phyloP scores from a whole-genome alignment of 2,329 filamentous ascomycete genomes.

The Penicillium sp. region DNA sequence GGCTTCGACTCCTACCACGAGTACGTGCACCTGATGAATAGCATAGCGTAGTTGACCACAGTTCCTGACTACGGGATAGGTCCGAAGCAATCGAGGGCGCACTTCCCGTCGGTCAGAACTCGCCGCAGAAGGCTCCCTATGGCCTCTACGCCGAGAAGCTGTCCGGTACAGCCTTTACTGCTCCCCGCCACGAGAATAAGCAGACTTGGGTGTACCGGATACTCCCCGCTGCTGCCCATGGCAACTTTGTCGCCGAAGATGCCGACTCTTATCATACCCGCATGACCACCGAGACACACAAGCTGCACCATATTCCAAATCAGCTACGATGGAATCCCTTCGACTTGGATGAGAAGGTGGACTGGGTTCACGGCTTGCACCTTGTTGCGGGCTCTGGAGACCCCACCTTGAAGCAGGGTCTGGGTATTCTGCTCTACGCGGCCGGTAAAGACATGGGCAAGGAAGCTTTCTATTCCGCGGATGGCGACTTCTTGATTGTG shows the following conservation, averaged over 20 bases:
- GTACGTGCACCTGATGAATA: constrained; percentile 51
- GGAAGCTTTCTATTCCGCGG: constrained; percentile 80
- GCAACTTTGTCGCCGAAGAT: constrained; percentile 50
- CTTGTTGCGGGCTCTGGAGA: constrained; percentile 79
- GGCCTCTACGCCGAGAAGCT: constrained; percentile 83
- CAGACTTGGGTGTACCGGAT: constrained; percentile 75
- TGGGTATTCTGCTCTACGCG: constrained; percentile 80
- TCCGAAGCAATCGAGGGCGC: constrained; percentile 75
- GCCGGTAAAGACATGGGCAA: constrained; percentile 77
- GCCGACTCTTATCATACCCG: constrained; percentile 49
- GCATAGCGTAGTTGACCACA: not conserved
- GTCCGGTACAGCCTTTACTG: constrained; percentile 71
- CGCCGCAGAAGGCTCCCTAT: constrained; percentile 75
- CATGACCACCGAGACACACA: constrained; percentile 46
- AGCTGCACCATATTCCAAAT: constrained; percentile 75
- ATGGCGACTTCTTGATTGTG: constrained; percentile 77
- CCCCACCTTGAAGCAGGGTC: constrained; percentile 73
- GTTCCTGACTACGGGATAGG: constrained; percentile 47
- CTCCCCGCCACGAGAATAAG: constrained; percentile 67
- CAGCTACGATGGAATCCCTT: constrained; percentile 81
- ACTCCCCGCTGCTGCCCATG: constrained; percentile 64
- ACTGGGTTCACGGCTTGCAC: constrained; percentile 70
- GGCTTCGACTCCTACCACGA: constrained; percentile 78
- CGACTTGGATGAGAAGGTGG: constrained; percentile 68
- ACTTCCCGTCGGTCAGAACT: constrained; percentile 75